Evolutionary conservation across 2,329 filamentous ascomycete genomes (phyloP), one percentile per base, ranked within the genome.

Genomic region (Stagonosporopsis rhizophila): DNA sequence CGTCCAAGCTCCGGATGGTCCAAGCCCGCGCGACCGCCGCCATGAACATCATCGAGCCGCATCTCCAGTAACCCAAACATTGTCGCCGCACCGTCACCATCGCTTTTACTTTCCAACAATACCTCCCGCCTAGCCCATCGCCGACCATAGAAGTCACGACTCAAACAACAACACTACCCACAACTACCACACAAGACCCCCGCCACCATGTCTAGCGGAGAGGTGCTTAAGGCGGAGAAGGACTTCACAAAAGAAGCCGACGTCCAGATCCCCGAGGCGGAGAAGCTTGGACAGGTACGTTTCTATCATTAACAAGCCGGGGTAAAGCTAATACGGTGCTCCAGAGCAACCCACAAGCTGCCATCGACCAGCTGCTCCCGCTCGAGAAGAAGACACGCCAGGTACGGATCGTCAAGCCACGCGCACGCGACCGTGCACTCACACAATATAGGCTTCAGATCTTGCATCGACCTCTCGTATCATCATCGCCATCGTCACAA

Each of bases 361-460:
- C 93, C 55, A 89, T 99, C 74, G 95, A 99, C 80, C 97, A 97
- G 84, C 89, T 99, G 68, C 83, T 92, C 55, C 82, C 83, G 40
- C 83, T 99, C 61, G 95, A 99, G 85, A 99, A 99, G 82, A 93
- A 98, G 82, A 91, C 95, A 67, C 89, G 95, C 82, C 95, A 99
- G 86, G 92, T 96, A 80, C 44, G 56, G 60, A 35, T 50, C 15
- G 17, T 54, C 55, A 23, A 27, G 51, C 42, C 35, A 28, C 20
- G 27, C 54, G 48, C 32, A 44, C 27, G 44, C 34, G 4, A 44
- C 38, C 72, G 51, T 22, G 52, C 53, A 57, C 68, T 72, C 63
- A 71, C 50, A 23, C 23, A n/a, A 15, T 23, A 25, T 65, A 96
- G 92, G 91, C 94, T 42, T 97, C 94, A 66, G 95, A 99, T 83